These are phyloP conservation scores for Colletotrichum shisoi DNA, from an alignment of 2,329 filamentous ascomycete species.

Conservation along the genomic window DNA sequence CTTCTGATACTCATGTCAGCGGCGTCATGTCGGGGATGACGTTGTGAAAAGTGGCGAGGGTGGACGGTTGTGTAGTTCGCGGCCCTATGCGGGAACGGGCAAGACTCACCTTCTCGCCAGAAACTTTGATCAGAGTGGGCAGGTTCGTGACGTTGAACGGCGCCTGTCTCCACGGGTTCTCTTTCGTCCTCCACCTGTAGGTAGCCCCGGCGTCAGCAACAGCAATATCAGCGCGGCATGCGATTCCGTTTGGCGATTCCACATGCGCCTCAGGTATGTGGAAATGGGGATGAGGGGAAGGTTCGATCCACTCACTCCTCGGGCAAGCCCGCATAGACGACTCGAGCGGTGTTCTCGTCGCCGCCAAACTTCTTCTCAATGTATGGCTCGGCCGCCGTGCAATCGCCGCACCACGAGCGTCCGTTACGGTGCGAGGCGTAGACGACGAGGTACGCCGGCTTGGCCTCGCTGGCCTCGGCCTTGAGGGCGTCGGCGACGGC, in stretches of 20 bases:
- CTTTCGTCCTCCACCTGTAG: slow-evolving; percentile 36
- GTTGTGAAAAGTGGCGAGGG: not conserved
- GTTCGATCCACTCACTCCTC: slow-evolving; percentile 28
- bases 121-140: slow-evolving; percentile 34
- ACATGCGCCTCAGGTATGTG: too few relatives aligned
- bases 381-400: slow-evolving; percentile 36
- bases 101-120: slow-evolving; percentile 27
- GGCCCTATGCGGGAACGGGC: not conserved
- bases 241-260: not conserved
- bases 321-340: slow-evolving; percentile 35
- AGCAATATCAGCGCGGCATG: too few relatives aligned
- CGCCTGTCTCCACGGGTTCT: slow-evolving; percentile 36
- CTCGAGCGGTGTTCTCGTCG: slow-evolving; percentile 26
- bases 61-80: not conserved
- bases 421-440: slow-evolving; percentile 36
- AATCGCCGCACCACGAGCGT: slow-evolving; percentile 35
- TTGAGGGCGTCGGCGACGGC: slow-evolving; percentile 32
- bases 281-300: not conserved
- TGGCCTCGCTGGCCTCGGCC: slow-evolving; percentile 33
- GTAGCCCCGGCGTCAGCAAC: not conserved
- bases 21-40: not conserved
- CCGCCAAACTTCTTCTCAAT: slow-evolving; percentile 37
- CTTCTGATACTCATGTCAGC: slow-evolving; percentile 21
- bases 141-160: slow-evolving; percentile 38
- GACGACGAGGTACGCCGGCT: slow-evolving; percentile 36